Evolutionary conservation across 805 yeast species (phyloP).

Genomic region (Teunomyces pallodes): DNA sequence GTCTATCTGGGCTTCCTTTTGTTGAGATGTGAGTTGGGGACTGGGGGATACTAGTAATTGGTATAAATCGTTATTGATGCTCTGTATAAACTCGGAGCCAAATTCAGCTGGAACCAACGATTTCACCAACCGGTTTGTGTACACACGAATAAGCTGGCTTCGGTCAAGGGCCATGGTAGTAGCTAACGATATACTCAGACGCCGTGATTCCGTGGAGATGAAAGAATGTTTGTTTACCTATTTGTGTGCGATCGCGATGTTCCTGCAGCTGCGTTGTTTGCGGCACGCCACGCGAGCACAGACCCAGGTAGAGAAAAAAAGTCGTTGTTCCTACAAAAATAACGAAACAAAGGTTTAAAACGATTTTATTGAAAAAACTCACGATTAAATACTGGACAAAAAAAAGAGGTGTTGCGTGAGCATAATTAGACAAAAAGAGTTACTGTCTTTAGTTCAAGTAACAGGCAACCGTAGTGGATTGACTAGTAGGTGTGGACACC

Average conservation of each 20-base stretch:
- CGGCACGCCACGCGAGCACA: neutral
- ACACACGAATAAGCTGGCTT: slow-evolving; percentile 31
- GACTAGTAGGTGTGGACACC: slow-evolving; percentile 44
- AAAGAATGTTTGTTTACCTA: neutral
- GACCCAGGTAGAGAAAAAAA: neutral
- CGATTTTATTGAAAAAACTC: neutral
- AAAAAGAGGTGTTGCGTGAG: neutral
- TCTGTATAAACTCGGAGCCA: slow-evolving; percentile 32
- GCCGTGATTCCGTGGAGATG: neutral
- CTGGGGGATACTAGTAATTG: neutral
- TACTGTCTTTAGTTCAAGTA: neutral
- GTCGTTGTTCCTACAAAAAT: neutral
- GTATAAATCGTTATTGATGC: slow-evolving; percentile 29
- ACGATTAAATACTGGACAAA: neutral
- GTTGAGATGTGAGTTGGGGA: slow-evolving; percentile 1
- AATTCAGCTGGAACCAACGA: slow-evolving; percentile 37
- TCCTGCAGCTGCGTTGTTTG: neutral
- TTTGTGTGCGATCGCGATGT: neutral
- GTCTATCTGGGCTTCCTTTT: slow-evolving; percentile 14
- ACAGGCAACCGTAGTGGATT: too few species aligned
- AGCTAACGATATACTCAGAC: too few species aligned
- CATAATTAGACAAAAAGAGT: neutral
- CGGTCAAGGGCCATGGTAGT: slow-evolving; percentile 20
- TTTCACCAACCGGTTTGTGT: slow-evolving; percentile 33
- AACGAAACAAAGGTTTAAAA: neutral